These are phyloP conservation scores for Aspergillus terreus DNA, from an alignment of 2,329 filamentous ascomycete species.

Conservation along the genomic window DNA sequence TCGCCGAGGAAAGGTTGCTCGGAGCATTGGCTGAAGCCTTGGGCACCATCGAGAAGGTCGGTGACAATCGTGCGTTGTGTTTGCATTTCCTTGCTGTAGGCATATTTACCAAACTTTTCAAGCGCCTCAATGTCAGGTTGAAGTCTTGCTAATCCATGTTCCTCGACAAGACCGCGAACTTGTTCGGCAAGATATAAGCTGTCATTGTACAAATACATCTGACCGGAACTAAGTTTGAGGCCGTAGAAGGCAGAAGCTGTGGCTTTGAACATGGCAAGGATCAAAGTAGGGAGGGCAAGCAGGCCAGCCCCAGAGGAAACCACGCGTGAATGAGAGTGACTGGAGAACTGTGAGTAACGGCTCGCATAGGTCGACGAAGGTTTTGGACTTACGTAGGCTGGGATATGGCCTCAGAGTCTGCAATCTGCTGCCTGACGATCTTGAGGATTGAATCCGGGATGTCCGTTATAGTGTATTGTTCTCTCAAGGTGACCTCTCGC, in stretches of 20 bases:
- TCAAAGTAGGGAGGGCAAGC: conserved; percentile 44
- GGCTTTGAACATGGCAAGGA: conserved; percentile 50
- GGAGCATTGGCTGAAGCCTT: conserved; percentile 60
- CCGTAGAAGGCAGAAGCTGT: conserved; percentile 46
- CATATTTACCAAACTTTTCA: conserved; percentile 57
- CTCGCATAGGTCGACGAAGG: neutral
- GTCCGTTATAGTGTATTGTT: conserved; percentile 84
- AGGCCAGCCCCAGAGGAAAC: conserved; percentile 42
- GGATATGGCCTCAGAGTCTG: conserved; percentile 38
- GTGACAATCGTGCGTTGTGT: conserved; percentile 59
- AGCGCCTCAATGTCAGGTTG: conserved; percentile 53
- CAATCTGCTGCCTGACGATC: conserved; percentile 39
- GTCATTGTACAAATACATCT: conserved; percentile 66
- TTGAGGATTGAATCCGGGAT: conserved; percentile 72
- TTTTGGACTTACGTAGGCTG: conserved; percentile 31
- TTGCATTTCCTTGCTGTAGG: conserved; percentile 63
- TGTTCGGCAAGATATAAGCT: conserved; percentile 55
- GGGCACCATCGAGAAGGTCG: conserved; percentile 60
- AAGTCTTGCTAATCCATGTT: conserved; percentile 48
- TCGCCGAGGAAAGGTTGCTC: conserved; percentile 56
- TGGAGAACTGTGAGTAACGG: conserved; percentile 11
- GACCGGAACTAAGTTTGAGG: conserved; percentile 46
- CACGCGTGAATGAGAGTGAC: conserved; percentile 33
- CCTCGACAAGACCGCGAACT: conserved; percentile 47
- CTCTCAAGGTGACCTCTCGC: conserved; percentile 71